Evolutionary conservation across 345 rosid genomes (phyloP).

Genomic region (Cardamine resedifolia): DNA sequence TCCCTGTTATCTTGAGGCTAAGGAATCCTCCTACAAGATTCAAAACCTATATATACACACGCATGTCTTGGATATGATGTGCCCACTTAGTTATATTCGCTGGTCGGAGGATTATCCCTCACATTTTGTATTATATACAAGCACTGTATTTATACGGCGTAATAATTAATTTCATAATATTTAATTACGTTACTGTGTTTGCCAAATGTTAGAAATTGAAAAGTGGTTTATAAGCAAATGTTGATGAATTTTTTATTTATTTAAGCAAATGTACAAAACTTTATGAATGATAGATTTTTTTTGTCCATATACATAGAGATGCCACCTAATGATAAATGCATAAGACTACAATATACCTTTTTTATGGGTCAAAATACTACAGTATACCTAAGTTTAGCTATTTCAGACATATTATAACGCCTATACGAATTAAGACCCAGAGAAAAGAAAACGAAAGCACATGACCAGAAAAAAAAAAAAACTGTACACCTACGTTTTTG

Average conservation of each 20-base stretch:
- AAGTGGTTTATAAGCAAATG: background rate
- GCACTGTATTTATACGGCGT: background rate
- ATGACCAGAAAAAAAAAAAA: constrained; percentile 29
- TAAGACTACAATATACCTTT: background rate
- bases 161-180: background rate
- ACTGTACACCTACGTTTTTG: constrained; percentile 31
- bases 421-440: constrained; percentile 22
- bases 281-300: background rate
- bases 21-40: constrained; percentile 56
- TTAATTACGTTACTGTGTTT: background rate
- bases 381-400: constrained; percentile 22
- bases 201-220: background rate
- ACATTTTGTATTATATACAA: background rate
- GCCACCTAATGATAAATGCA: background rate
- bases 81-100: background rate
- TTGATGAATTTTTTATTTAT: background rate
- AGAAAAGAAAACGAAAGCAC: constrained; percentile 35
- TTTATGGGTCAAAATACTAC: too few relatives aligned
- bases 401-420: constrained; percentile 29
- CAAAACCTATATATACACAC: background rate
- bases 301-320: background rate
- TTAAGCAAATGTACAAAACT: background rate
- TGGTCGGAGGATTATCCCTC: background rate
- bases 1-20: constrained; percentile 52
- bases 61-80: background rate